phyloP scores from a whole-genome alignment of 2,329 filamentous ascomycete species.

The Parastagonospora avenae region DNA sequence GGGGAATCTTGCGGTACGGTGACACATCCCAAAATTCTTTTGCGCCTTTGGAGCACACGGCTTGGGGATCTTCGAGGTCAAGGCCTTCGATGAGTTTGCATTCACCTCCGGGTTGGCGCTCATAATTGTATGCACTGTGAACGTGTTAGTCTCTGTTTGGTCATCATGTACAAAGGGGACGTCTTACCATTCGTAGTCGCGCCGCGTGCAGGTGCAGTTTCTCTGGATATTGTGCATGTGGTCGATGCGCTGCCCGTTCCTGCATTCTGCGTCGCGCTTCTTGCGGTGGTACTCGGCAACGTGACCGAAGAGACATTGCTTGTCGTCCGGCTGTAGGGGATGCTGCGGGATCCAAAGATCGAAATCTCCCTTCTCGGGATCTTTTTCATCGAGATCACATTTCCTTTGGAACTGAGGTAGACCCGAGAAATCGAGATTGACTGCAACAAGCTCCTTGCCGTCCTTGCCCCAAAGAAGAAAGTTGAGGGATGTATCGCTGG shows the following conservation, averaged over 20 bases:
- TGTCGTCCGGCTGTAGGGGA: conserved; percentile 73
- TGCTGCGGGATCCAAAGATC: conserved; percentile 86
- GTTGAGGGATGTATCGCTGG: conserved; percentile 86
- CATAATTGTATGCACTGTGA: conserved; percentile 89
- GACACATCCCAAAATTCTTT: conserved; percentile 84
- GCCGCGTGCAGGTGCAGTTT: conserved; percentile 82
- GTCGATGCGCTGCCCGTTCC: conserved; percentile 73
- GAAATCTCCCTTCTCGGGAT: conserved; percentile 72
- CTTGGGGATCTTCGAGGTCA: conserved; percentile 63
- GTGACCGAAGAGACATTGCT: conserved; percentile 92
- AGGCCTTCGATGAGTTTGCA: conserved; percentile 80
- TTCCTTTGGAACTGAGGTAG: conserved; percentile 66
- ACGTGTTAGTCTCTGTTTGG: conserved; percentile 12
- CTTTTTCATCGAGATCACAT: conserved; percentile 70
- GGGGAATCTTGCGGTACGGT: conserved; percentile 85
- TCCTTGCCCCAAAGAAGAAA: conserved; percentile 86
- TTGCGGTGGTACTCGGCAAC: conserved; percentile 89
- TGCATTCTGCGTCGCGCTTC: conserved; percentile 77
- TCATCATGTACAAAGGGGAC: not conserved
- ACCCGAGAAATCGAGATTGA: conserved; percentile 89
- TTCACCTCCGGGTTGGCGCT: conserved; percentile 75
- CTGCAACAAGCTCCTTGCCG: conserved; percentile 64
- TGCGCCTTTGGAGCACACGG: conserved; percentile 68
- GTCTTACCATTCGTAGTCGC: conserved; percentile 90
- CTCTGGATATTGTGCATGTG: conserved; percentile 68